Conservation (phyloP, 805 yeast genomes). For the Starmera caribaea region DNA sequence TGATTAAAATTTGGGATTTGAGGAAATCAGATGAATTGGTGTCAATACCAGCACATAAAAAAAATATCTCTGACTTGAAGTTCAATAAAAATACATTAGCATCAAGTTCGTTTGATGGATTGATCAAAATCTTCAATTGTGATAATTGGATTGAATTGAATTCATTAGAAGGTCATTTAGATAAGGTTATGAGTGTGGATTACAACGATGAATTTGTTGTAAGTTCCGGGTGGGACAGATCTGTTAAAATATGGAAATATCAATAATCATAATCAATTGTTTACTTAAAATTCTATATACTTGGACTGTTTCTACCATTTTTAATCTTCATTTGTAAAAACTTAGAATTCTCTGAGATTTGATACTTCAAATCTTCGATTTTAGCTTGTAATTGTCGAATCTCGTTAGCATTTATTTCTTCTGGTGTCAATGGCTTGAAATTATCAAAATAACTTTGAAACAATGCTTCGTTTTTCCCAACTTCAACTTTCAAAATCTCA, state of each 20-base stretch:
- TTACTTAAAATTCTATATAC: constrained; percentile 1
- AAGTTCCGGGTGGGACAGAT: constrained; percentile 79
- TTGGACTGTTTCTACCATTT: constrained; percentile 12
- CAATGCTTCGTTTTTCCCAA: constrained; percentile 5
- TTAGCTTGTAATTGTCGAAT: too few species aligned
- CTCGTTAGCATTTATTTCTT: too few species aligned
- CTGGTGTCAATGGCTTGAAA: neutral
- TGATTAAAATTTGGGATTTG: constrained; percentile 80
- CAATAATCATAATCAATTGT: constrained; percentile 1
- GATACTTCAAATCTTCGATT: too few species aligned
- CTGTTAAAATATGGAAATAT: constrained; percentile 55
- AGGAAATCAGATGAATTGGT: constrained; percentile 35
- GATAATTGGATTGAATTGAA: constrained; percentile 60
- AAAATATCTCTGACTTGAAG: constrained; percentile 55
- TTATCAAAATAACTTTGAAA: constrained; percentile 12
- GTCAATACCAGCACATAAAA: constrained; percentile 67
- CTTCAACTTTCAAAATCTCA: constrained; percentile 7
- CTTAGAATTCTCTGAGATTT: too few species aligned
- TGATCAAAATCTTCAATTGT: constrained; percentile 50
- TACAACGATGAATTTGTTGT: constrained; percentile 36
- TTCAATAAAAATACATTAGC: constrained; percentile 36
- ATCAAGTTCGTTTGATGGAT: constrained; percentile 65
- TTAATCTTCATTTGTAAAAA: constrained; percentile 6
- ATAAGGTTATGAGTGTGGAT: constrained; percentile 68
- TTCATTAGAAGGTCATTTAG: constrained; percentile 48